phyloP scores from a whole-genome alignment of 305 asterid species.

The Andrographis paniculata region DNA sequence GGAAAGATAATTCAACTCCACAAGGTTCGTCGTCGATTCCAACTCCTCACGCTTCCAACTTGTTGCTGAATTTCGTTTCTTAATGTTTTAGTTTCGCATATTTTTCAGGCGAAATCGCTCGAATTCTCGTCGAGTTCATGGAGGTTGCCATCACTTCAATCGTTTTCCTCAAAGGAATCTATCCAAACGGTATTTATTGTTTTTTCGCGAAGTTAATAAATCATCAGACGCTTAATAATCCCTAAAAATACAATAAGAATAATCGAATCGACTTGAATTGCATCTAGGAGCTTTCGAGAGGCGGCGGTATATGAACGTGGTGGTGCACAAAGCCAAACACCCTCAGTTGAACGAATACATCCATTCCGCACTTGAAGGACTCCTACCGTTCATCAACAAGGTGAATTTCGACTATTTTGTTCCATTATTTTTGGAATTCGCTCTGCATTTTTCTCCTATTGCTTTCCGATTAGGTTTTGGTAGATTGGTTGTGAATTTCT shows the following conservation, averaged over 20 bases:
- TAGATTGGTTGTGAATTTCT: constrained; percentile 74
- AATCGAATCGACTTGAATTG: no score
- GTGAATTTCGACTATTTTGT: constrained; percentile 19
- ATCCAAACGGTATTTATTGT: constrained; percentile 54
- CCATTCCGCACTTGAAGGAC: constrained; percentile 60
- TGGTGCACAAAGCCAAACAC: constrained; percentile 79
- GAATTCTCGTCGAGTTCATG: constrained; percentile 64
- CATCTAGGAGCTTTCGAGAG: constrained; percentile 93
- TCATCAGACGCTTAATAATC: neutral
- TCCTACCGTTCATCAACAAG: constrained; percentile 68
- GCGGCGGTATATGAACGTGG: constrained; percentile 79
- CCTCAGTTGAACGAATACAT: constrained; percentile 73
- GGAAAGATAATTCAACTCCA: constrained; percentile 45
- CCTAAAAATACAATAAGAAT: neutral
- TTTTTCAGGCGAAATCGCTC: constrained; percentile 51
- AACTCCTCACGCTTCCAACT: no score
- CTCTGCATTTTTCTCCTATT: neutral
- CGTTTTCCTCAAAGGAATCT: constrained; percentile 77
- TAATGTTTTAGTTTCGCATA: neutral
- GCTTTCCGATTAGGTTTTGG: neutral
- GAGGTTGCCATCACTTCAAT: constrained; percentile 85
- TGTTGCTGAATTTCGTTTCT: neutral
- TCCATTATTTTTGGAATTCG: neutral
- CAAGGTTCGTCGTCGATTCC: constrained; percentile 44
- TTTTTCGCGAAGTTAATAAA: neutral